These are phyloP conservation scores for Trypanosoma congolense DNA, from an alignment of 208 protist species.

Conservation along the genomic window DNA sequence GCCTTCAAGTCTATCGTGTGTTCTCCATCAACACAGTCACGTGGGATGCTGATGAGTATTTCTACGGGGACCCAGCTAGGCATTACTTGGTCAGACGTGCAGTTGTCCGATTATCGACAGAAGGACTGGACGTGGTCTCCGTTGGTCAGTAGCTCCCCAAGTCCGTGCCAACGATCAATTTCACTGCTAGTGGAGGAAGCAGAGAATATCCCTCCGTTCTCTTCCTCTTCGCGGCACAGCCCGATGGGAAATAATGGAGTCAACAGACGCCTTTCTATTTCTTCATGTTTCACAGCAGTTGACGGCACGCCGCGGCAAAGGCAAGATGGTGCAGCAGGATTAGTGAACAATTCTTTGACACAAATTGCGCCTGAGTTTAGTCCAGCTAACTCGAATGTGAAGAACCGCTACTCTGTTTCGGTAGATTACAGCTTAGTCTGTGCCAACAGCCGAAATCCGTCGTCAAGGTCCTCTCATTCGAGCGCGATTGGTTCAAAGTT, in stretches of 20 bases:
- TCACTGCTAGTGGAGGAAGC: conserved; percentile 3
- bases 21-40: conserved; percentile 11
- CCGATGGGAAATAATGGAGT: conserved; percentile 1
- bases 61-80: not conserved
- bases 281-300: not conserved
- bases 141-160: conserved; percentile 13
- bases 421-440: not conserved
- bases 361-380: conserved; percentile 13
- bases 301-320: not conserved
- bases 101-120: conserved; percentile 4
- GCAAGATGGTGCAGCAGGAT: conserved; percentile 9
- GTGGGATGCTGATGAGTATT: not conserved
- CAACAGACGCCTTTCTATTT: conserved; percentile 12
- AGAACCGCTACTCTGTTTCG: not conserved
- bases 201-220: not conserved
- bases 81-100: conserved; percentile 5
- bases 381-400: conserved; percentile 10
- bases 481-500: not conserved
- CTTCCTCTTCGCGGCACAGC: not conserved
- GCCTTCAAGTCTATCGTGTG: conserved; percentile 13
- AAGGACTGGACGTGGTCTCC: conserved; percentile 15
- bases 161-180: not conserved
- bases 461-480: not conserved
- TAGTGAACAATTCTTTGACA: not conserved
- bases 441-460: not conserved